These are phyloP conservation scores for Chlamydomonas sp. DNA, from an alignment of 139 green algal species.

Conservation along the genomic window DNA sequence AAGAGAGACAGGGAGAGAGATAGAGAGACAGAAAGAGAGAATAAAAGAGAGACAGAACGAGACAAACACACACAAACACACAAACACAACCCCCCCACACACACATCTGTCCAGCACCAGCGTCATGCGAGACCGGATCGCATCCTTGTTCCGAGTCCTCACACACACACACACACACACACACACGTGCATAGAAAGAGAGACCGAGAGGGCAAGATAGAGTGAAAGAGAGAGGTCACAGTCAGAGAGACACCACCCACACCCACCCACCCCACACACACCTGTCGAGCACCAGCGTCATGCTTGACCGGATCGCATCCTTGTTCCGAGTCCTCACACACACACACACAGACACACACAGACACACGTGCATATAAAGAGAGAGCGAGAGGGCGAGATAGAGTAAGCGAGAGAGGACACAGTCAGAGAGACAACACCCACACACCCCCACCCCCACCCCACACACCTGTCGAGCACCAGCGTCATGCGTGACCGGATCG, in stretches of 20 bases:
- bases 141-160: neutral
- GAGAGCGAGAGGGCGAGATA: too few species aligned
- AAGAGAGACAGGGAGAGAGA: too few species aligned
- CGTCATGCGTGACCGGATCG: conserved; percentile 29
- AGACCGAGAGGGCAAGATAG: too few species aligned
- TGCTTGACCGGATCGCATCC: neutral
- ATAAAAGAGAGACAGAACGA: too few species aligned
- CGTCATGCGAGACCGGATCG: conserved; percentile 4
- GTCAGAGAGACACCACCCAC: too few species aligned
- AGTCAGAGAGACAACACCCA: too few species aligned
- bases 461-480: conserved; percentile 10
- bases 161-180: neutral
- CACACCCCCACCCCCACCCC: neutral
- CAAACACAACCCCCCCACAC: neutral
- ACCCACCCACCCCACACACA: neutral
- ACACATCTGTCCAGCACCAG: conserved; percentile 28
- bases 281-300: conserved; percentile 32
- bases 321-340: neutral
- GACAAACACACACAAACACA: too few species aligned
- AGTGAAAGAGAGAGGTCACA: too few species aligned
- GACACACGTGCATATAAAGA: neutral
- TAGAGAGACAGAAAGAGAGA: too few species aligned
- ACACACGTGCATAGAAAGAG: too few species aligned
- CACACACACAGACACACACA: neutral
- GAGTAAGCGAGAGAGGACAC: too few species aligned